Evolutionary conservation across 1,284 basidiomycete species (phyloP).

Genomic region (Cystobasidium sp.): DNA sequence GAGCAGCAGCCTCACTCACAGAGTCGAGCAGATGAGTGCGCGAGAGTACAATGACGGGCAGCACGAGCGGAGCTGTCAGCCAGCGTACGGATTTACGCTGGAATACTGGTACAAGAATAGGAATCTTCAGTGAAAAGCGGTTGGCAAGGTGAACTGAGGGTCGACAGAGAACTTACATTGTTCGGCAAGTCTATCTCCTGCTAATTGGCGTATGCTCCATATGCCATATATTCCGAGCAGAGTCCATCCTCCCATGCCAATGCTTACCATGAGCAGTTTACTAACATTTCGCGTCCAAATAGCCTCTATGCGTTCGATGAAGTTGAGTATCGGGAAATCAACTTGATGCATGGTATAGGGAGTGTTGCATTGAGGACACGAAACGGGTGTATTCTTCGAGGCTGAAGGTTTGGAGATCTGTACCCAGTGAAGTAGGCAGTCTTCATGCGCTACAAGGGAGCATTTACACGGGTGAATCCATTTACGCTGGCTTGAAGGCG

Average conservation of each 20-base stretch:
- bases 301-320: slow-evolving; percentile 63
- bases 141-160: neutral
- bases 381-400: slow-evolving; percentile 53
- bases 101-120: neutral
- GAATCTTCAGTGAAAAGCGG: neutral
- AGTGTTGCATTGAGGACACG: slow-evolving; percentile 73
- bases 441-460: slow-evolving; percentile 75
- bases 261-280: slow-evolving; percentile 60
- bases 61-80: slow-evolving; percentile 69
- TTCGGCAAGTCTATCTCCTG: slow-evolving; percentile 68
- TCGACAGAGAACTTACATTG: slow-evolving; percentile 64
- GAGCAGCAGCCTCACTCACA: slow-evolving; percentile 1
- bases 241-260: slow-evolving; percentile 60
- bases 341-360: slow-evolving; percentile 69
- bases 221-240: slow-evolving; percentile 70
- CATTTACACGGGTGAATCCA: slow-evolving; percentile 80
- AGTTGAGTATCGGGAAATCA: slow-evolving; percentile 62
- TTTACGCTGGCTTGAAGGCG: neutral
- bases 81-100: slow-evolving; percentile 60
- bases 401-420: slow-evolving; percentile 26
- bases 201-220: slow-evolving; percentile 69
- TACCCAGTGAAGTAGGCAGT: slow-evolving; percentile 43
- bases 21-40: slow-evolving; percentile 54
- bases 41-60: slow-evolving; percentile 67
- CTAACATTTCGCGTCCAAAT: slow-evolving; percentile 63